Evolutionary conservation across 2,329 filamentous ascomycete genomes (phyloP).

Genomic region (Fusarium oxysporum): DNA sequence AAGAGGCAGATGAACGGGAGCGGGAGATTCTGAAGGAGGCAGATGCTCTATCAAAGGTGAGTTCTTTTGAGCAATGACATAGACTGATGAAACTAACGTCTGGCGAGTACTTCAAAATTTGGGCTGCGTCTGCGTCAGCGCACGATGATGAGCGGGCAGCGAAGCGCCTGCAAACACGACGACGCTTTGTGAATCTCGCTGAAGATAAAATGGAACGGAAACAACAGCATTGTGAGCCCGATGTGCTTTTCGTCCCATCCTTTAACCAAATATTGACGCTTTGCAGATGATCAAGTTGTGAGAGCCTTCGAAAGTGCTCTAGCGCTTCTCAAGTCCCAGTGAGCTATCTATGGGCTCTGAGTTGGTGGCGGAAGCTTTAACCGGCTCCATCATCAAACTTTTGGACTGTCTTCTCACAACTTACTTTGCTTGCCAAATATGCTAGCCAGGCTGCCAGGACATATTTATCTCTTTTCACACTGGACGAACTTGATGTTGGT

Average conservation of each 20-base stretch:
- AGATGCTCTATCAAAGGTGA: slow-evolving; percentile 72
- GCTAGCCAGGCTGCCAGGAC: not conserved
- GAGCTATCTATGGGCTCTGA: slow-evolving; percentile 10
- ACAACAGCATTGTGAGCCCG: slow-evolving; percentile 80
- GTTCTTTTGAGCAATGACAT: not conserved
- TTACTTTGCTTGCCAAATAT: not conserved
- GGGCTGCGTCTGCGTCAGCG: slow-evolving; percentile 77
- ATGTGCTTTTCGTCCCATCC: not conserved
- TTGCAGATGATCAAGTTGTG: slow-evolving; percentile 64
- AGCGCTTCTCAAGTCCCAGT: slow-evolving; percentile 60
- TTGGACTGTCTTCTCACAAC: not conserved
- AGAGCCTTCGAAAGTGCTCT: slow-evolving; percentile 72
- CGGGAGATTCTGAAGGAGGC: slow-evolving; percentile 75
- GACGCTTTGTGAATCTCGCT: slow-evolving; percentile 78
- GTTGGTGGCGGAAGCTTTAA: not conserved
- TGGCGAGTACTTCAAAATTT: slow-evolving; percentile 79
- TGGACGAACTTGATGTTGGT: slow-evolving; percentile 8
- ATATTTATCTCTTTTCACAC: not conserved
- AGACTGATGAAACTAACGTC: not conserved
- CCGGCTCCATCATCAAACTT: not conserved
- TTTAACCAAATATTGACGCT: slow-evolving; percentile 30
- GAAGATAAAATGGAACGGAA: slow-evolving; percentile 79
- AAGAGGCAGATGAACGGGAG: slow-evolving; percentile 72
- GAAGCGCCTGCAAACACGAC: slow-evolving; percentile 84
- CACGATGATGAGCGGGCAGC: slow-evolving; percentile 82